Evolutionary conservation across 2,329 filamentous ascomycete genomes (phyloP), one percentile per base, ranked within the genome.

Genomic region (Aspergillus alliaceus): DNA sequence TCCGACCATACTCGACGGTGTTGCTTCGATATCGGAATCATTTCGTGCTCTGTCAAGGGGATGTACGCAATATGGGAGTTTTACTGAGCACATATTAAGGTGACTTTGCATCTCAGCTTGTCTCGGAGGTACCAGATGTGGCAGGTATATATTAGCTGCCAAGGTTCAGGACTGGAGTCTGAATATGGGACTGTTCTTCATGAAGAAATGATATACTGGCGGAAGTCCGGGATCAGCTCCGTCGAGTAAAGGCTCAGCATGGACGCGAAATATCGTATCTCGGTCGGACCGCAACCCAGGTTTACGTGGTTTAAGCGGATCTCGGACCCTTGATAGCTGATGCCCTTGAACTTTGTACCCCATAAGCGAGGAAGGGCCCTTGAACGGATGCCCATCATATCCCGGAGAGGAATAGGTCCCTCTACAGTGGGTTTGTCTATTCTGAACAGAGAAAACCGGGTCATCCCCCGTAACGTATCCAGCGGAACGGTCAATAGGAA

Each of bases 121-220:
- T 18, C 22, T n/a, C 44, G 18, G 27, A 48, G 37, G 9, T 9
- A 15, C 12, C n/a, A n/a, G 12, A 29, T 9, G 9, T 29, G 14
- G 6, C 18, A 27, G 18, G 14, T 34, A 7, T 15, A 29, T 47
- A 18, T 4, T 18, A 11, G 25, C 8, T 48, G 12, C 2, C 20
- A 32, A 31, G 14, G 20, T 48, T 22, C 29, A 48, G 22, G 27
- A 14, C 44, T 48, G 44, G 32, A n/a, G 1, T 9, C 5, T 11
- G 27, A 18, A 9, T 32, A n/a, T 48, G n/a, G 9, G 37, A 34
- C 29, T 39, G 54, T 39, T 44, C 54, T 46, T n/a, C n/a, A 35
- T 56, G 35, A 11, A 56, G 54, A 44, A 51, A 51, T 47, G 54
- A 56, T 56, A 39, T 35, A 35, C 54, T 51, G 27, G 25, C 51